phyloP scores from a whole-genome alignment of 805 yeast species.

The Metschnikowia shivogae region DNA sequence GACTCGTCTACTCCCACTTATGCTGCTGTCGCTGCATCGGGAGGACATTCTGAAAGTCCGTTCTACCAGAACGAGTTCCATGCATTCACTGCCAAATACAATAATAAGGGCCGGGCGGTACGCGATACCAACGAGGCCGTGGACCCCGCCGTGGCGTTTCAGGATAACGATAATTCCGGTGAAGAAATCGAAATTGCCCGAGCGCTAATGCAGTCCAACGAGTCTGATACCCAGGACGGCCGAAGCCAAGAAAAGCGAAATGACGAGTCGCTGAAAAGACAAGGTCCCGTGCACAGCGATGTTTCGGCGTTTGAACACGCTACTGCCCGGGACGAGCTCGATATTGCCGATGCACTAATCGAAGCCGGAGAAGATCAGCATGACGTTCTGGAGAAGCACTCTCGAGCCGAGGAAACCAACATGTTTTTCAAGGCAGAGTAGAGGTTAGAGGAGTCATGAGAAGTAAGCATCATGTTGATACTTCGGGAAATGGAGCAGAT shows the following conservation, averaged over 20 bases:
- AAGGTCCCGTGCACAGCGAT: neutral
- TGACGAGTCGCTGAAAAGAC: neutral
- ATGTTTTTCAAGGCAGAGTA: constrained; percentile 15
- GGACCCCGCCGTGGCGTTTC: constrained; percentile 56
- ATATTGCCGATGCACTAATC: constrained; percentile 3
- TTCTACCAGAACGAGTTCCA: constrained; percentile 14
- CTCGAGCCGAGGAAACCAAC: constrained; percentile 13
- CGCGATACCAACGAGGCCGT: constrained; percentile 41
- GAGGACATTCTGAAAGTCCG: constrained; percentile 18
- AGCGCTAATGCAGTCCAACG: constrained; percentile 60
- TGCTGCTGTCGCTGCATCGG: constrained; percentile 35
- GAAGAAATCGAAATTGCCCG: constrained; percentile 64
- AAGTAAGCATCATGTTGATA: too few species aligned
- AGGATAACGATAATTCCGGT: constrained; percentile 20
- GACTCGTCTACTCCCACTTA: constrained; percentile 20
- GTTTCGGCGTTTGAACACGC: neutral
- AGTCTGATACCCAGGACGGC: constrained; percentile 20
- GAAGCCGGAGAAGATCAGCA: neutral
- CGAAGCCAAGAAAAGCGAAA: constrained; percentile 1
- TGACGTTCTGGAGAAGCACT: neutral
- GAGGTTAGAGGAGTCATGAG: too few species aligned
- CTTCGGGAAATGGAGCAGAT: too few species aligned
- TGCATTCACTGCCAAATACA: constrained; percentile 10
- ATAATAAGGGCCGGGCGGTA: constrained; percentile 5
- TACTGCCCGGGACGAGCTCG: constrained; percentile 1